phyloP scores from a whole-genome alignment of 192 early-diverging fungal species.

The Podila clonocystis region DNA sequence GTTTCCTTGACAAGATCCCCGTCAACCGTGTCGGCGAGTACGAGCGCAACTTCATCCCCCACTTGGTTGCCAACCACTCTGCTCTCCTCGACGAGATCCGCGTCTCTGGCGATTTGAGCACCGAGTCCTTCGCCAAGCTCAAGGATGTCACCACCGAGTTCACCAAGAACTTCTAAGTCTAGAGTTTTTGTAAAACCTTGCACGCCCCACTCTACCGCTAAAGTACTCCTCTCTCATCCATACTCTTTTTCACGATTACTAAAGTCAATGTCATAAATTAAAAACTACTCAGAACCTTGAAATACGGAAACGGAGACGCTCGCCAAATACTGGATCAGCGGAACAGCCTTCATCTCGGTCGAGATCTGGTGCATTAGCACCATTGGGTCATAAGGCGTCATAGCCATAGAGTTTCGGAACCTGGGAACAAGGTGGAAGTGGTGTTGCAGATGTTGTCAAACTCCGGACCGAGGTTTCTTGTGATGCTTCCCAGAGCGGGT shows the following conservation, averaged over 20 bases:
- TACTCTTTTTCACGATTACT: neutral
- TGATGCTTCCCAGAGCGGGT: too few species aligned
- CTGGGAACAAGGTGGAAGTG: too few species aligned
- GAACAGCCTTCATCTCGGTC: too few species aligned
- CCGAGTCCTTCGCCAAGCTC: constrained; percentile 93
- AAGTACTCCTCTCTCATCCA: neutral
- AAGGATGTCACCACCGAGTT: constrained; percentile 83
- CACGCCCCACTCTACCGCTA: constrained; percentile 8
- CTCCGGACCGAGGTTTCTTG: too few species aligned
- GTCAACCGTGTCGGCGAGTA: constrained; percentile 94
- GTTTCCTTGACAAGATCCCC: constrained; percentile 98
- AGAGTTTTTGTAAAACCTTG: neutral
- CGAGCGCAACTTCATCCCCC: constrained; percentile 90
- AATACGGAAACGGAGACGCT: too few species aligned
- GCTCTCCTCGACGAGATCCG: constrained; percentile 75
- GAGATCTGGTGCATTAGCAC: too few species aligned
- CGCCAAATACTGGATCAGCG: too few species aligned
- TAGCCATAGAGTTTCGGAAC: too few species aligned
- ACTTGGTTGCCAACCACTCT: constrained; percentile 88
- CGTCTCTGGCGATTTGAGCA: constrained; percentile 83
- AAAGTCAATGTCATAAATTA: too few species aligned
- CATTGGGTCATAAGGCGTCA: too few species aligned
- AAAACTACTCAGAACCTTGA: too few species aligned
- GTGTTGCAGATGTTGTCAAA: too few species aligned
- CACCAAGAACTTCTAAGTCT: constrained; percentile 78